Conservation (phyloP, 1,284 basidiomycete species). For the Rhodotorula sp. region DNA sequence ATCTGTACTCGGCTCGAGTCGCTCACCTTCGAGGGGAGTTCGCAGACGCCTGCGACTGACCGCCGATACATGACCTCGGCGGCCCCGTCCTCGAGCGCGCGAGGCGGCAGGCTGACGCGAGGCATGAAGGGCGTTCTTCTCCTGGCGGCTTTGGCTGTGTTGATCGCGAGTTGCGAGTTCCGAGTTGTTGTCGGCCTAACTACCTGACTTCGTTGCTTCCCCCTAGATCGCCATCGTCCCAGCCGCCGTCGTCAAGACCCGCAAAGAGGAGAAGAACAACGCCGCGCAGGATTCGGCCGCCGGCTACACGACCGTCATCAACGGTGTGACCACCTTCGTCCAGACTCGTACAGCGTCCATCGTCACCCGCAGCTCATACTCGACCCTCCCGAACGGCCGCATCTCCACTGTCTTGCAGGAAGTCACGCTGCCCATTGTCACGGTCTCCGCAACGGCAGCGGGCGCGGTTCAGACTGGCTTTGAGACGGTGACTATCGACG, state of each 20-base stretch:
- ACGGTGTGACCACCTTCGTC: conserved; percentile 14
- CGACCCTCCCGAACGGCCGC: conserved; percentile 1
- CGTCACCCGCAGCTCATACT: background rate
- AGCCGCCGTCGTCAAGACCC: conserved; percentile 4
- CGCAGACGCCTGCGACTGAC: conserved; percentile 1
- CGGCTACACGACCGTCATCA: conserved; percentile 14
- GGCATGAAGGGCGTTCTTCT: background rate
- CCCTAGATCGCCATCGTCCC: conserved; percentile 16
- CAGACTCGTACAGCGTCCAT: conserved; percentile 1
- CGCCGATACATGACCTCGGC: conserved; percentile 2
- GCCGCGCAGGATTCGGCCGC: background rate
- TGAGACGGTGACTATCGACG: conserved; percentile 9
- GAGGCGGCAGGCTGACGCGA: background rate
- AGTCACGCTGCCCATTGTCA: conserved; percentile 2
- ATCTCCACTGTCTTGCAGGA: conserved; percentile 1
- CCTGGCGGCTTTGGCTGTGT: background rate
- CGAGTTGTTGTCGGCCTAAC: too few species aligned
- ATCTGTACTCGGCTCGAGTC: background rate
- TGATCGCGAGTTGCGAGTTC: background rate
- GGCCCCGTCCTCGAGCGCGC: background rate
- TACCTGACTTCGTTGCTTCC: background rate
- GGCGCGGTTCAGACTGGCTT: background rate
- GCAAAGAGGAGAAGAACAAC: background rate
- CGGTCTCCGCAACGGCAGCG: background rate
- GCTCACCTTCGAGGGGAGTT: background rate